Percentiles rank a stretch among this genome's conserved stretches.
Evolutionary conservation across 129 eudicot genomes (phyloP).

Genomic region (Sambucus nigra): DNA sequence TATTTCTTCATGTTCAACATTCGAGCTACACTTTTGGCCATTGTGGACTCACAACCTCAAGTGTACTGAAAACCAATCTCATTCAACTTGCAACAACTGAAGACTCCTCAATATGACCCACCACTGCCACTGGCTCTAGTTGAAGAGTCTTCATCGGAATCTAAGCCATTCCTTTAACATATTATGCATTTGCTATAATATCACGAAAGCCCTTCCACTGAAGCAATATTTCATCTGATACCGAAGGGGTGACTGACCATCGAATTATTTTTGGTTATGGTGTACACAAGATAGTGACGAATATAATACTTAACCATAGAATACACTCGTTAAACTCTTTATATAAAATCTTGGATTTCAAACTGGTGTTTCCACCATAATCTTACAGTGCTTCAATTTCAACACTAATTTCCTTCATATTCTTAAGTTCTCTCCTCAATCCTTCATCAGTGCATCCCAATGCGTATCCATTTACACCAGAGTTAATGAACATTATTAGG

Average conservation of each 20-base stretch:
- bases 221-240: constrained; percentile 63
- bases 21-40: constrained; percentile 66
- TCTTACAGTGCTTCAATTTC: constrained; percentile 71
- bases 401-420: constrained; percentile 69
- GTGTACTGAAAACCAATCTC: constrained; percentile 95
- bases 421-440: constrained; percentile 62
- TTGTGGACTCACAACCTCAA: constrained; percentile 99
- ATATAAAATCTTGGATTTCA: constrained; percentile 60
- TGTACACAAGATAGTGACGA: constrained; percentile 89
- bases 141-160: constrained; percentile 98
- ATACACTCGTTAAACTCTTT: constrained; percentile 93
- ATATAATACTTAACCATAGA: constrained; percentile 84
- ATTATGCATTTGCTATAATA: constrained; percentile 91
- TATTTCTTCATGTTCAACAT: neutral
- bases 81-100: constrained; percentile 93
- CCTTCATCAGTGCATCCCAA: constrained; percentile 90
- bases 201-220: constrained; percentile 97
- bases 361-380: constrained; percentile 62
- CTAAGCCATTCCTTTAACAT: constrained; percentile 96
- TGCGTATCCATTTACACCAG: constrained; percentile 93
- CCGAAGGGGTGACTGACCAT: constrained; percentile 86
- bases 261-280: constrained; percentile 93
- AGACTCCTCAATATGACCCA: constrained; percentile 79
- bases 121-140: constrained; percentile 90
- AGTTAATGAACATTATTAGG: constrained; percentile 83